These are phyloP conservation scores for Fusarium pininemorale DNA, from an alignment of 2,329 filamentous ascomycete genomes.

Conservation along the genomic window DNA sequence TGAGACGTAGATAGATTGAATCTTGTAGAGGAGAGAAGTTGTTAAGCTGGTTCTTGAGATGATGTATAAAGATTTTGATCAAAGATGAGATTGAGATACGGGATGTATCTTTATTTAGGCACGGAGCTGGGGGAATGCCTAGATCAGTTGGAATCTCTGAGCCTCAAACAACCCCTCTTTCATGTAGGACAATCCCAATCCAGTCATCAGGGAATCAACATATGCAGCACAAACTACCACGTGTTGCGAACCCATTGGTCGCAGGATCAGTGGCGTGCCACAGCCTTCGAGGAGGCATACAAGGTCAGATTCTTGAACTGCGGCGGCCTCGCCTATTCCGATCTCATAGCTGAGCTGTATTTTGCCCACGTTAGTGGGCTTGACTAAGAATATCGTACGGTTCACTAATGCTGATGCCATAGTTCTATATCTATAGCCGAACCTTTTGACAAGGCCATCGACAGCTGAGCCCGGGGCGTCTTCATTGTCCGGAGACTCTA, in stretches of 20 bases:
- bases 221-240: neutral
- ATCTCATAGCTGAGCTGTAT: neutral
- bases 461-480: accelerated
- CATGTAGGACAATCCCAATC: neutral
- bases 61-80: accelerated
- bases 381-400: neutral
- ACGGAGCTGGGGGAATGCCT: accelerated
- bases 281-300: neutral
- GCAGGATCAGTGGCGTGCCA: neutral
- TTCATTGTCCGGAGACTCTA: neutral
- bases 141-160: neutral
- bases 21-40: accelerated
- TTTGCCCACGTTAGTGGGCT: neutral
- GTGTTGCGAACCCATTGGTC: neutral
- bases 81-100: neutral
- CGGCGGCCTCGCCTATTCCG: neutral
- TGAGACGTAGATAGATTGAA: neutral
- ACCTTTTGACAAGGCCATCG: accelerated
- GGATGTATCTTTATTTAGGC: neutral
- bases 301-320: neutral
- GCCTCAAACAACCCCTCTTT: neutral
- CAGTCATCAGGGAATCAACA: neutral
- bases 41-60: neutral
- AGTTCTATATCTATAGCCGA: neutral
- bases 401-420: neutral